Percentiles rank a stretch among this genome's conserved stretches.
phyloP scores from a whole-genome alignment of 345 rosid genomes.

The Rhizophora mangle region DNA sequence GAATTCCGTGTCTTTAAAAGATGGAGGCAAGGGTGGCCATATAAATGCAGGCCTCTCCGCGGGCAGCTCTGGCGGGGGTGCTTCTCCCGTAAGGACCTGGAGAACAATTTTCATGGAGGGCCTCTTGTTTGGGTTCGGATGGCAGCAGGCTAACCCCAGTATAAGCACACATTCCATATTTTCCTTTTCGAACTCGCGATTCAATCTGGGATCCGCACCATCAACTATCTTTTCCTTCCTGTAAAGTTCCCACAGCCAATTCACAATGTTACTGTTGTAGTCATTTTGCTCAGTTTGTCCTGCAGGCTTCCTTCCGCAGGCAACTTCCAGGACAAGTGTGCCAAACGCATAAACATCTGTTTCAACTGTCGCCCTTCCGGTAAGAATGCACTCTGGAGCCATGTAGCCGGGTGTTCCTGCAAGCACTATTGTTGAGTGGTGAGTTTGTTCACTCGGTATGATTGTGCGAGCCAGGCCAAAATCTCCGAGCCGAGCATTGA shows the following conservation, averaged over 20 bases:
- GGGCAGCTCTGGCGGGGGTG: constrained; percentile 46
- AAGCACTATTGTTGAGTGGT: constrained; percentile 63
- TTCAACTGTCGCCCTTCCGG: constrained; percentile 57
- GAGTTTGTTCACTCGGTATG: constrained; percentile 53
- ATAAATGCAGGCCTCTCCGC: constrained; percentile 62
- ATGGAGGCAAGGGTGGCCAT: constrained; percentile 69
- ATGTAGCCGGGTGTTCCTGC: constrained; percentile 82
- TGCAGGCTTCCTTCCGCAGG: constrained; percentile 55
- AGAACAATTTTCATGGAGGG: constrained; percentile 59
- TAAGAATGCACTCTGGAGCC: constrained; percentile 72
- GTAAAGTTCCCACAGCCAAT: constrained; percentile 65
- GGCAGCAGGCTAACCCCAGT: constrained; percentile 79
- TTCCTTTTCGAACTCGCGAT: constrained; percentile 25
- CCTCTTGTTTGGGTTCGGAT: constrained; percentile 68
- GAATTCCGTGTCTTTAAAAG: constrained; percentile 40
- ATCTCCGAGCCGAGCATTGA: constrained; percentile 57
- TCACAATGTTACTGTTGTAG: constrained; percentile 53
- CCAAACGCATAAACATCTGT: constrained; percentile 74
- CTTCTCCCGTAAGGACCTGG: constrained; percentile 65
- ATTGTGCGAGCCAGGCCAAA: constrained; percentile 78
- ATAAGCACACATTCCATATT: constrained; percentile 47
- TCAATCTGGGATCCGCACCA: constrained; percentile 56
- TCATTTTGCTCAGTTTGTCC: constrained; percentile 25
- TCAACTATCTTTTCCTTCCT: constrained; percentile 38
- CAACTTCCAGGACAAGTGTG: constrained; percentile 54